Evolutionary conservation across 257 asterid genomes (phyloP).

Genomic region (Capsicum pubescens): DNA sequence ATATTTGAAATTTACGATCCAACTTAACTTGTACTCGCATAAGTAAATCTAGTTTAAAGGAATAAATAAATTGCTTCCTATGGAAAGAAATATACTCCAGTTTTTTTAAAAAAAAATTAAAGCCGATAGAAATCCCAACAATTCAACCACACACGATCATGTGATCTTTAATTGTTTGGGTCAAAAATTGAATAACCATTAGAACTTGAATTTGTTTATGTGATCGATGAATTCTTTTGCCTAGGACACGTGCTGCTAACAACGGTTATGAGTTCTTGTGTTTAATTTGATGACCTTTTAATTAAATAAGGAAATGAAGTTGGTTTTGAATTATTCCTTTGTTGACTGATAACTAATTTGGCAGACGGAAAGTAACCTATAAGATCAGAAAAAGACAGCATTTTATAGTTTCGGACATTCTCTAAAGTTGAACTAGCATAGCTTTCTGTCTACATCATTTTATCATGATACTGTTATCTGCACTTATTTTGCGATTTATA

Average conservation of each 20-base stretch:
- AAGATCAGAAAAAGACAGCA: background rate
- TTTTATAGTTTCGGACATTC: background rate
- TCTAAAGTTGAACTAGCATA: background rate
- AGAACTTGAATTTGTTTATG: too few relatives aligned
- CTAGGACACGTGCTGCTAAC: background rate
- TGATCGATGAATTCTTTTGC: background rate
- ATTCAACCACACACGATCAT: too few relatives aligned
- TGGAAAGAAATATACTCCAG: too few relatives aligned
- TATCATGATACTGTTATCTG: background rate
- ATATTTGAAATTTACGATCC: too few relatives aligned
- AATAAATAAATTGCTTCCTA: too few relatives aligned
- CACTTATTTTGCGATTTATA: too few relatives aligned
- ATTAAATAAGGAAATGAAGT: background rate
- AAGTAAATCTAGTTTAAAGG: too few relatives aligned
- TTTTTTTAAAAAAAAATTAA: too few relatives aligned
- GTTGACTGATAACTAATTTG: slow-evolving; percentile 21
- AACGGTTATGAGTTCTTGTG: background rate
- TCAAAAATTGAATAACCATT: too few relatives aligned
- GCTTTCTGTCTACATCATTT: background rate
- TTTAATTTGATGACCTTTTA: background rate
- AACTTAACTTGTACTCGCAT: too few relatives aligned
- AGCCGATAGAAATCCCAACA: too few relatives aligned
- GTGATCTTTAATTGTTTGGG: too few relatives aligned
- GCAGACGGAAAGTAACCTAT: slow-evolving; percentile 4
- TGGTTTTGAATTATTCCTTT: background rate